Conservation (phyloP, 805 yeast genomes). For the Metschnikowia cubensis region DNA sequence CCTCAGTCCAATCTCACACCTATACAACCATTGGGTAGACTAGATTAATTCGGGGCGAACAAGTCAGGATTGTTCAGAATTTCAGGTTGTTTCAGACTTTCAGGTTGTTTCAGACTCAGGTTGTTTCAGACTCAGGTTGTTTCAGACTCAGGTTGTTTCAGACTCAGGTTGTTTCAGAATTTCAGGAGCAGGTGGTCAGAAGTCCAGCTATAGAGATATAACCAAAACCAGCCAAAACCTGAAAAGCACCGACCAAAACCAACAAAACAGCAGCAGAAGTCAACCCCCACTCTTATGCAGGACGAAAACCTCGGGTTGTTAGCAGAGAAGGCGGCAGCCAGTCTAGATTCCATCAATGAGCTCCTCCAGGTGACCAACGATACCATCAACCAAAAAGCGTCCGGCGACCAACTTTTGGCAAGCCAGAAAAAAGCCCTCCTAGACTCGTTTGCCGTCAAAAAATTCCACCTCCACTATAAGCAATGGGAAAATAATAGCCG, state of each 20-base stretch:
- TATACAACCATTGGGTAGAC: no score
- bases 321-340: slow-evolving; percentile 5
- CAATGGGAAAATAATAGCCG: slow-evolving; percentile 23
- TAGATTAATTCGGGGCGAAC: no score
- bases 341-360: slow-evolving; percentile 7
- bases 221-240: neutral
- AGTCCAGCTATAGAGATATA: no score
- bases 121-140: no score
- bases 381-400: neutral
- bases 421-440: slow-evolving; percentile 13
- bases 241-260: neutral
- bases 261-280: neutral
- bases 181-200: no score
- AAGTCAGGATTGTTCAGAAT: no score
- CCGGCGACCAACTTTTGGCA: neutral
- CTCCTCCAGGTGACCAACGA: slow-evolving; percentile 7
- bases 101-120: no score
- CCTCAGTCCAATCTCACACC: no score
- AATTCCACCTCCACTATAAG: slow-evolving; percentile 28
- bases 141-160: no score
- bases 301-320: neutral
- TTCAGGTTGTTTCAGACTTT: no score
- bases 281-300: neutral
- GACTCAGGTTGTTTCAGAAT: no score
- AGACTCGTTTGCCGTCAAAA: slow-evolving; percentile 34